Conservation (phyloP, 345 rosid genomes). For the Camelina neglecta region DNA sequence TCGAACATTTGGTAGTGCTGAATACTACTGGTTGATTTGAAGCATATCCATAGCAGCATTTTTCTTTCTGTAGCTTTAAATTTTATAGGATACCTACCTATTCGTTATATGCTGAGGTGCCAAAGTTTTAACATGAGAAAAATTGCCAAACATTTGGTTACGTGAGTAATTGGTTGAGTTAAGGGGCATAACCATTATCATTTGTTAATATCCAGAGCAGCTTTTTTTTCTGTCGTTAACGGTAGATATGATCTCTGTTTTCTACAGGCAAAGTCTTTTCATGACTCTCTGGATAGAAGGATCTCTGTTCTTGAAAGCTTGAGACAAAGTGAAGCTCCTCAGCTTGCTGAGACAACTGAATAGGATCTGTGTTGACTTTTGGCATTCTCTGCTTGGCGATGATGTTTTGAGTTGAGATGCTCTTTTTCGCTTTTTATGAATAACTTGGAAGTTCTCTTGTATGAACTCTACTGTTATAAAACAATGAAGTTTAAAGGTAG, state of each 20-base stretch:
- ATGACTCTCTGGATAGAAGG: slow-evolving; percentile 72
- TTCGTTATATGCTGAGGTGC: slow-evolving; percentile 5
- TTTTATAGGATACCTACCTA: no score
- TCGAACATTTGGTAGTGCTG: not conserved
- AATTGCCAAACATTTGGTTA: not conserved
- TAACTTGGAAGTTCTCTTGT: slow-evolving; percentile 40
- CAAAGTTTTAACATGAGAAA: slow-evolving; percentile 17
- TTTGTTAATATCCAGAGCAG: not conserved
- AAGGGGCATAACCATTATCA: not conserved
- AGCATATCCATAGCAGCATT: not conserved
- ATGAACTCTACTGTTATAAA: slow-evolving; percentile 32
- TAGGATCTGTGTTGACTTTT: slow-evolving; percentile 43
- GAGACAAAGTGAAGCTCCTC: slow-evolving; percentile 73
- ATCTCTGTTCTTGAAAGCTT: slow-evolving; percentile 75
- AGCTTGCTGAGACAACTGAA: slow-evolving; percentile 61
- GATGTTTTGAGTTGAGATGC: slow-evolving; percentile 27
- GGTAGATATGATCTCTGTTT: slow-evolving; percentile 11
- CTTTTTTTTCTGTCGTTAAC: slow-evolving; percentile 16
- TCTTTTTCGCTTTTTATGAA: slow-evolving; percentile 27
- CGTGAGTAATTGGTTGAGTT: slow-evolving; percentile 1
- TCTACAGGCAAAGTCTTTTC: slow-evolving; percentile 66
- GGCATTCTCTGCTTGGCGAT: slow-evolving; percentile 18
- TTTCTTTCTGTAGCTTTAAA: not conserved
- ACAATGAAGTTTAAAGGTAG: slow-evolving; percentile 29
- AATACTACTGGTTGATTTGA: not conserved